Percentiles rank a stretch among this genome's conserved stretches.
These are phyloP conservation scores for Stenogyne calaminthoides DNA, from an alignment of 305 asterid genomes.

Conservation along the genomic window DNA sequence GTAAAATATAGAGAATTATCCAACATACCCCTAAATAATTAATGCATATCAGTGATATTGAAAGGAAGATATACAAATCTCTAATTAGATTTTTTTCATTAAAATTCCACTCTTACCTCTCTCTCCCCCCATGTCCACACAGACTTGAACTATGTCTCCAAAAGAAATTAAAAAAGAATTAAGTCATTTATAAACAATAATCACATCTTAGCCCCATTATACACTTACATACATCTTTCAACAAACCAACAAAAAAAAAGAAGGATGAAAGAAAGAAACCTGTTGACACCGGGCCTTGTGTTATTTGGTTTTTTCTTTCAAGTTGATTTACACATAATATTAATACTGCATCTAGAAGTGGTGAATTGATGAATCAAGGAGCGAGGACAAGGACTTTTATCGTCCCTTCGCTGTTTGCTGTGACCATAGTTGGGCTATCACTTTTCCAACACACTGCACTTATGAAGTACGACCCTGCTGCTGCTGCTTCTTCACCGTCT, in stretches of 20 bases:
- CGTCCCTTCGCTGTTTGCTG: constrained; percentile 88
- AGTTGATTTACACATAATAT: background rate
- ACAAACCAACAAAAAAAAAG: background rate
- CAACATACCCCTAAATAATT: no score
- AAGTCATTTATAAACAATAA: constrained; percentile 21
- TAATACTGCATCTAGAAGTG: background rate
- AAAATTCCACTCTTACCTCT: background rate
- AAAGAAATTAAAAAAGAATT: background rate
- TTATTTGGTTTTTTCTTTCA: background rate
- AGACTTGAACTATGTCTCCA: background rate
- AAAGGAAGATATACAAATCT: background rate
- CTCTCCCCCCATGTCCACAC: background rate
- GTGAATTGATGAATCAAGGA: constrained; percentile 35
- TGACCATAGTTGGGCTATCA: constrained; percentile 72
- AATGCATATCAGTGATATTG: background rate
- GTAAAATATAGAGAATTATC: no score
- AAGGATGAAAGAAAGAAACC: background rate
- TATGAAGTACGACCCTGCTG: constrained; percentile 64
- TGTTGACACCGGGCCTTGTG: background rate
- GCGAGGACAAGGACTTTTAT: constrained; percentile 80
- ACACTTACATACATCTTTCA: background rate
- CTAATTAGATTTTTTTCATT: background rate
- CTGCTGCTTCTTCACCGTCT: constrained; percentile 45
- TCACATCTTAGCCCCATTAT: constrained; percentile 4
- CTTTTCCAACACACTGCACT: constrained; percentile 95